phyloP scores from a whole-genome alignment of 495 filamentous ascomycete species.

The Neurospora sp. region DNA sequence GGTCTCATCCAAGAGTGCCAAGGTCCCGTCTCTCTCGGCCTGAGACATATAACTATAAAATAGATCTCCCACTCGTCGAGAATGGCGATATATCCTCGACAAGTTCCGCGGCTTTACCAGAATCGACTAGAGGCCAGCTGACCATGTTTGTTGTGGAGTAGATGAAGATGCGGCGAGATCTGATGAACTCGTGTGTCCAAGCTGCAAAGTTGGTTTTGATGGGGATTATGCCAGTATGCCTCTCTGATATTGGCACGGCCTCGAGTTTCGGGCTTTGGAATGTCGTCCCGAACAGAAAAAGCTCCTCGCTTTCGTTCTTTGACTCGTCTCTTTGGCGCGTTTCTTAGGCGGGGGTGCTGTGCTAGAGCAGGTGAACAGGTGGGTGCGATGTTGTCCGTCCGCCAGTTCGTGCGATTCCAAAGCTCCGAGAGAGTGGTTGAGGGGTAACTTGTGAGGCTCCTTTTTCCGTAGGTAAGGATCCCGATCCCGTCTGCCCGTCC shows the following conservation, averaged over 20 bases:
- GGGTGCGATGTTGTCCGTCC: neutral
- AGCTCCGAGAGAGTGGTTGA: neutral
- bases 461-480: neutral
- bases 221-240: neutral
- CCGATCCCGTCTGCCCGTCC: neutral
- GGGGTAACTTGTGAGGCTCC: neutral
- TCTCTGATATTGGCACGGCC: neutral
- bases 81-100: neutral
- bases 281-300: neutral
- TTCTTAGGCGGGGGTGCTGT: neutral
- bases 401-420: neutral
- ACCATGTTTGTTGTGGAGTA: neutral
- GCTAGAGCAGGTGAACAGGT: neutral
- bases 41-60: neutral
- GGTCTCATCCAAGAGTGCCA: neutral
- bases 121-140: neutral
- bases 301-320: neutral
- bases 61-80: neutral
- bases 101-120: neutral
- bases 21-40: neutral
- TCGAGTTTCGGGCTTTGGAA: neutral
- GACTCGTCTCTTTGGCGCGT: neutral
- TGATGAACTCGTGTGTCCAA: neutral
- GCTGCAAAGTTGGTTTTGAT: neutral
- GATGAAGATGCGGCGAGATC: neutral